Percentiles rank a stretch among this genome's conserved stretches.
Evolutionary conservation across 352 stramenopile genomes (phyloP).

Genomic region (Phytopythium mirpurense): DNA sequence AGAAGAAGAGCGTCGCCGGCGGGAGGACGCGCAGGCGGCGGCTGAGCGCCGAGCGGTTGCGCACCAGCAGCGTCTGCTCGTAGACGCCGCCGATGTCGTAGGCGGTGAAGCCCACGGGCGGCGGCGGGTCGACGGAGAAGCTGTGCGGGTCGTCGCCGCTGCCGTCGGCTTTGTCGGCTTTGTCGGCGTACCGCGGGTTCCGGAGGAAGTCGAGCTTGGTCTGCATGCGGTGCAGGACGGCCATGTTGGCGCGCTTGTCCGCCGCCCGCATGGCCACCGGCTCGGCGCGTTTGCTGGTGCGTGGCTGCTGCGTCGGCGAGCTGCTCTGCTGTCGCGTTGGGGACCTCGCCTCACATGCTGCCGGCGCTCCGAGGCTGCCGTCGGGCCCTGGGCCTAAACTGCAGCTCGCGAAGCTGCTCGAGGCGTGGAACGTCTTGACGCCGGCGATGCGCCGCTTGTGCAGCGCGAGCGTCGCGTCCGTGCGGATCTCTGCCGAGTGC

Average conservation of each 20-base stretch:
- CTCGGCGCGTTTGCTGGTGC: neutral
- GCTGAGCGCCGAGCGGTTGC: constrained; percentile 52
- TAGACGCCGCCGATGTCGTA: constrained; percentile 78
- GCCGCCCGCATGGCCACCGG: constrained; percentile 47
- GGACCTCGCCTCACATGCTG: constrained; percentile 11
- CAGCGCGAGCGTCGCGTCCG: constrained; percentile 35
- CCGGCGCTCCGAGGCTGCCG: neutral
- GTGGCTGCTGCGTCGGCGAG: neutral
- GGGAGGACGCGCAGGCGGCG: constrained; percentile 58
- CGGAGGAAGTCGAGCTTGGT: constrained; percentile 68
- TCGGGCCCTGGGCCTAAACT: no score
- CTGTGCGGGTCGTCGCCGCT: constrained; percentile 4
- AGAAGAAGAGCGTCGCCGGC: constrained; percentile 60
- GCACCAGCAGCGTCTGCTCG: constrained; percentile 60
- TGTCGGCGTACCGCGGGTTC: constrained; percentile 46
- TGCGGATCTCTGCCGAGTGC: constrained; percentile 32
- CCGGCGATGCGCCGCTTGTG: constrained; percentile 39
- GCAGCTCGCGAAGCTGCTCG: no score
- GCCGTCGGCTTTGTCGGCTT: neutral
- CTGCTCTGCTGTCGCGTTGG: neutral
- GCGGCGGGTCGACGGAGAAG: constrained; percentile 48
- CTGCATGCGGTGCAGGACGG: constrained; percentile 72
- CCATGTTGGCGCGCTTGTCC: constrained; percentile 56
- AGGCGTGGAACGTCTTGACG: constrained; percentile 25
- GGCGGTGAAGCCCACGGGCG: constrained; percentile 51